A percentile compares a stretch with the other conserved stretches of the same genome.
These are phyloP conservation scores for Calonectria montana DNA, from an alignment of 2,329 filamentous ascomycete genomes.

Conservation along the genomic window DNA sequence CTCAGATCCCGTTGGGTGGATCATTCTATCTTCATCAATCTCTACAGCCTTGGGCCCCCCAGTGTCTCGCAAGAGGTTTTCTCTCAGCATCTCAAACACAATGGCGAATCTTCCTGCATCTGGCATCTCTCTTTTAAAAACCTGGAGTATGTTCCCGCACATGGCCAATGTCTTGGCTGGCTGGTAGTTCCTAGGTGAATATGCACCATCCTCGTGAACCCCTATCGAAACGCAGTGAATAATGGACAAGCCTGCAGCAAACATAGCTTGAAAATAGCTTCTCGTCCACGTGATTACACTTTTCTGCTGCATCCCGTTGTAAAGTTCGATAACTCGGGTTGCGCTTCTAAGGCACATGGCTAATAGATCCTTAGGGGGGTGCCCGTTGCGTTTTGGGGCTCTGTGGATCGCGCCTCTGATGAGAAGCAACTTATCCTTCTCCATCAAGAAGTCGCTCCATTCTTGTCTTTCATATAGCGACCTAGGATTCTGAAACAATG, in stretches of 20 bases:
- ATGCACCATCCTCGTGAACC: neutral
- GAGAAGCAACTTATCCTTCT: constrained; percentile 54
- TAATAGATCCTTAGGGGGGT: constrained; percentile 47
- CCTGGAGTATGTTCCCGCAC: neutral
- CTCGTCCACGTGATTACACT: constrained; percentile 55
- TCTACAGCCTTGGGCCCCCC: neutral
- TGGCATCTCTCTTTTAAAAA: constrained; percentile 25
- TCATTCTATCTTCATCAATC: neutral
- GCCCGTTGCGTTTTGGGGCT: constrained; percentile 47
- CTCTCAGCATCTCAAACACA: constrained; percentile 32
- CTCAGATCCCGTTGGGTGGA: neutral
- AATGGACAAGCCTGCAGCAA: constrained; percentile 55
- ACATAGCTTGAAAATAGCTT: constrained; percentile 62
- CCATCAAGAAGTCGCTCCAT: constrained; percentile 57
- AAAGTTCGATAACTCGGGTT: constrained; percentile 50
- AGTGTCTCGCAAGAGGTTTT: neutral
- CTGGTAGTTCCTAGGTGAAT: constrained; percentile 5
- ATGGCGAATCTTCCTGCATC: constrained; percentile 32
- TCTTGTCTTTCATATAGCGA: constrained; percentile 56
- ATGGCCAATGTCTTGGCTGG: constrained; percentile 3
- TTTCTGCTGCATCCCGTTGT: constrained; percentile 49
- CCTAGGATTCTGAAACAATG: constrained; percentile 46
- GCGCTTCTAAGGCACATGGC: constrained; percentile 50
- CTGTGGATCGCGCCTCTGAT: constrained; percentile 55
- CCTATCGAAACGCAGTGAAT: constrained; percentile 44